Base-by-base conservation (phyloP, 768 basidiomycete genomes). In the Serendipita sp. region DNA sequence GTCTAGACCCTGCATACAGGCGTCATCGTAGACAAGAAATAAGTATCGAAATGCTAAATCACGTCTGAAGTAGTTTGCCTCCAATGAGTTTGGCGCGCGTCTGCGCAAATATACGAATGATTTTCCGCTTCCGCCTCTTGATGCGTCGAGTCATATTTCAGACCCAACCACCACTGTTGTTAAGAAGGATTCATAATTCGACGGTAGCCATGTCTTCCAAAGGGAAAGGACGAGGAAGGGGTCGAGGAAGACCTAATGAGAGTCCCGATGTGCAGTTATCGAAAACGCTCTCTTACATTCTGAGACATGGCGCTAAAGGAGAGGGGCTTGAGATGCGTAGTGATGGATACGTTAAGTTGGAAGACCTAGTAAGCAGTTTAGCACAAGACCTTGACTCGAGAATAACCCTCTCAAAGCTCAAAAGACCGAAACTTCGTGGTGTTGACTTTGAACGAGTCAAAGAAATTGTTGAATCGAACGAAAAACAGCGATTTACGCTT, bases 231-330 rank as follows among this genome's bases (percentile, higher is more conserved):
- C 24, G 37, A 38, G 56, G 56, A 30, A 28, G 56, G 8, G 56
- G 60, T 45, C 38, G 53, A 16, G 68, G 69, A 2, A 64, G 75
- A 45, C 73, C 73, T 3, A 68, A 72, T 24, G 90, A 94, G 69
- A 76, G 82, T 2, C 83, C 82, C 0, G 83, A 87, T 58, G 81
- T 88, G 3, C 80, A 83, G 10, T 69, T 89, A 13, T 92, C 89
- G 13, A 97, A 96, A 74, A 89, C 89, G 0, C 75, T 98, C 7
- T 87, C 92, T 0, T 97, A 88, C 81, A 76, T 98, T 30, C 81
- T 98, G n/a, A 82, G 94, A 2, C 95, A 98, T 72, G 91, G 88
- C 0, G 92, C 93, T 18, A 78, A 82, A 68, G 82, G 81, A 44
- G 86, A 94, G 67, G 83, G 85, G 0, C 71, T 97, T 3, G 70